phyloP scores from a whole-genome alignment of 352 stramenopile genomes.

The Phytophthora citricola region DNA sequence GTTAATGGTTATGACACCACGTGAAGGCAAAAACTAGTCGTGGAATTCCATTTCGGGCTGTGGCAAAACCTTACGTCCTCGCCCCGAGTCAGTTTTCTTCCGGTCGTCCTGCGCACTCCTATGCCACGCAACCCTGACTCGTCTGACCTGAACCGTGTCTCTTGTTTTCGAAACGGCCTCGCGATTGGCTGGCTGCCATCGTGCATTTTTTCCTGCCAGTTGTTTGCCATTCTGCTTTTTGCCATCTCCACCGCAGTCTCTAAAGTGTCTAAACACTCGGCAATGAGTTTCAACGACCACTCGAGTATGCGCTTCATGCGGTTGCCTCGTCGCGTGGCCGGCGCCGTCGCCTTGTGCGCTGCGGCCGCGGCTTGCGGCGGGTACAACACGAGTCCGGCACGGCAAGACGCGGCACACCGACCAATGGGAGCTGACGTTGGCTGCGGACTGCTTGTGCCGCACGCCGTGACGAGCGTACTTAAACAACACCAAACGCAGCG shows the following conservation, averaged over 20 bases:
- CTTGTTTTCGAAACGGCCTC: constrained; percentile 11
- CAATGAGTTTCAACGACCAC: constrained; percentile 30
- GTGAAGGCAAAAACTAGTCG: neutral
- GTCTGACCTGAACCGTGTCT: constrained; percentile 1
- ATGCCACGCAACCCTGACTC: constrained; percentile 15
- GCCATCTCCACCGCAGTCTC: constrained; percentile 2
- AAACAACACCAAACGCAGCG: constrained; percentile 15
- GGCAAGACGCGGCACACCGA: constrained; percentile 17
- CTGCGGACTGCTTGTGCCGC: constrained; percentile 17
- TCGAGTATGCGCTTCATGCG: constrained; percentile 22
- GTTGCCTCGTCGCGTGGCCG: constrained; percentile 32
- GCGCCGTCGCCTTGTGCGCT: constrained; percentile 28
- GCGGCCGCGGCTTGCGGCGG: constrained; percentile 21
- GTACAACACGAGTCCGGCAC: constrained; percentile 8
- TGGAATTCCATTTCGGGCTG: constrained; percentile 1
- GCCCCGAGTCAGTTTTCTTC: constrained; percentile 9
- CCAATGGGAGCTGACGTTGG: constrained; percentile 11
- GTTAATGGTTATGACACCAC: neutral
- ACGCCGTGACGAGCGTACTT: constrained; percentile 10
- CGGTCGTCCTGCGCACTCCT: constrained; percentile 14
- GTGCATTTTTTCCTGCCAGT: too few species aligned
- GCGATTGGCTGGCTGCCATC: constrained; percentile 13
- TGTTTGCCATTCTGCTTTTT: constrained; percentile 28
- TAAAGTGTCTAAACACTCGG: neutral
- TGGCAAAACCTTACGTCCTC: constrained; percentile 6